These are phyloP conservation scores for Sicyos edulis DNA, from an alignment of 306 rosid species.

Conservation along the genomic window DNA sequence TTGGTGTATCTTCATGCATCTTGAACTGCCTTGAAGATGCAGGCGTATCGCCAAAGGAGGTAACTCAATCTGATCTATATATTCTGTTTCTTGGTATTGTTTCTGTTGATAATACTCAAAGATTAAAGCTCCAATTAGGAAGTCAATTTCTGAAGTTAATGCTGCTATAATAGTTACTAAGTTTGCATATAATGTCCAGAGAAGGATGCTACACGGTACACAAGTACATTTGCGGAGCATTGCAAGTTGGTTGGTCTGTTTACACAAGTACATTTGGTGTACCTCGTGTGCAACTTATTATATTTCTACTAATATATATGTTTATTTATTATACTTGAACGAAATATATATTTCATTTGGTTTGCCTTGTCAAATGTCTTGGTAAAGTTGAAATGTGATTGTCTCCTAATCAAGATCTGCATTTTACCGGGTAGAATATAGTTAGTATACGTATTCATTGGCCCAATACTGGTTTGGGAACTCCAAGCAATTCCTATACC, in stretches of 20 bases:
- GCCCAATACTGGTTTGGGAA: slow-evolving; percentile 9
- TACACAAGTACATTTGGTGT: neutral
- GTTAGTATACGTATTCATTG: neutral
- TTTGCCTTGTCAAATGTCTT: neutral
- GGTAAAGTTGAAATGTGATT: neutral
- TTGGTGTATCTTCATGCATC: slow-evolving; percentile 66
- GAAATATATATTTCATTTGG: neutral
- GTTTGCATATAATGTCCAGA: neutral
- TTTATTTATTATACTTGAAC: too few species aligned
- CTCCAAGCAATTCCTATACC: neutral
- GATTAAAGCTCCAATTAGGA: too few species aligned
- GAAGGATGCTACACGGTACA: neutral
- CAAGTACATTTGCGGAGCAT: neutral
- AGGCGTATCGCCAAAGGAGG: slow-evolving; percentile 98
- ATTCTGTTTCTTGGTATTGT: neutral
- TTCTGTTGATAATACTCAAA: too few species aligned
- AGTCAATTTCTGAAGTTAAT: neutral
- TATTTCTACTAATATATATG: too few species aligned
- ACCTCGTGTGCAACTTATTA: too few species aligned
- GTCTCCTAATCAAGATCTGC: neutral
- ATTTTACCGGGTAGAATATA: neutral
- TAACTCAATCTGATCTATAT: slow-evolving; percentile 20
- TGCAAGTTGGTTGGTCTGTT: slow-evolving; percentile 20
- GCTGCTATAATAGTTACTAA: neutral
- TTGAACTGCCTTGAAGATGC: slow-evolving; percentile 89